Conservation (phyloP, 2,329 filamentous ascomycete genomes). For the Dactylellina leptospora region DNA sequence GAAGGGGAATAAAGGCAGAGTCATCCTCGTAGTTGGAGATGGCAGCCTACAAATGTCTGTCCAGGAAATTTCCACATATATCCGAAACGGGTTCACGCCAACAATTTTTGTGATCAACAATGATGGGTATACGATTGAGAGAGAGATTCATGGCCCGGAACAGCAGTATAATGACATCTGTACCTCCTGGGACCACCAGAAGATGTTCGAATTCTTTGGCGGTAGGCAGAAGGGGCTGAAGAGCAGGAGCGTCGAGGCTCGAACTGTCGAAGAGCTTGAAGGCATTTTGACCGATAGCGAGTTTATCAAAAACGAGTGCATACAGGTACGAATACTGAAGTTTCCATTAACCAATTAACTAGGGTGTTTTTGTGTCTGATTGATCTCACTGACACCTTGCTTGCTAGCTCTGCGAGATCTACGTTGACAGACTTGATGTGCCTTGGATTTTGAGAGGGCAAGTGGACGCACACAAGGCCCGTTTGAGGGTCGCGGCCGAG, state of each 20-base stretch:
- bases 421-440: constrained; percentile 37
- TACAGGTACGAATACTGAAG: constrained; percentile 58
- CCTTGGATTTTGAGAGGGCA: constrained; percentile 47
- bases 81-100: constrained; percentile 65
- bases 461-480: constrained; percentile 46
- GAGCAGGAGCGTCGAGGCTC: constrained; percentile 59
- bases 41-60: constrained; percentile 73
- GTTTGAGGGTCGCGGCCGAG: constrained; percentile 28
- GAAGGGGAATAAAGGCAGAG: constrained; percentile 61
- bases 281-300: constrained; percentile 60
- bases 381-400: background rate
- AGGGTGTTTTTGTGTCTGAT: too few relatives aligned
- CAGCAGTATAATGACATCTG: constrained; percentile 68
- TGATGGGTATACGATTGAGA: constrained; percentile 69
- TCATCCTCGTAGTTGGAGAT: constrained; percentile 70
- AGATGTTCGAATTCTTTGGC: constrained; percentile 65
- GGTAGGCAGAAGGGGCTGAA: constrained; percentile 60
- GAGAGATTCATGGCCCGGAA: constrained; percentile 67
- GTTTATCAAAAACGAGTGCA: constrained; percentile 60
- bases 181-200: constrained; percentile 65
- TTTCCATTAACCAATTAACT: background rate
- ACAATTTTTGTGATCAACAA: constrained; percentile 69
- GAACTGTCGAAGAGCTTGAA: constrained; percentile 64
- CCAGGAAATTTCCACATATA: constrained; percentile 73
- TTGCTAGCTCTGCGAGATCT: constrained; percentile 44